Evolutionary conservation across 2,329 filamentous ascomycete species (phyloP).

Genomic region (Daldinia sp.): DNA sequence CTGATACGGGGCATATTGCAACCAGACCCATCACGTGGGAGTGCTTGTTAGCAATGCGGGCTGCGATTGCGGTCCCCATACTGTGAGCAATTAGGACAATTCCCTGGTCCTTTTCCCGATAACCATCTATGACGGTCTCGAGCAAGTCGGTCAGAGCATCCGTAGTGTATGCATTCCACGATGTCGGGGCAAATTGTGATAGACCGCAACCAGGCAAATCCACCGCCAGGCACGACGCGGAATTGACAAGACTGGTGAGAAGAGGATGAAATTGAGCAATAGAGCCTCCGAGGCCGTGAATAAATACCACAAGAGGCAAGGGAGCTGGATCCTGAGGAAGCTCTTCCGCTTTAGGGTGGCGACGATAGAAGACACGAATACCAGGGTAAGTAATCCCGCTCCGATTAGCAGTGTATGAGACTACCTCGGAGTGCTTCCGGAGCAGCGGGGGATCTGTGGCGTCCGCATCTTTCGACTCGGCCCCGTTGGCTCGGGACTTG

Average conservation of each 20-base stretch:
- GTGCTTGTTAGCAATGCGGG: constrained; percentile 71
- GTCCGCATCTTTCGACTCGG: constrained; percentile 57
- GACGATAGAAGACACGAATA: constrained; percentile 85
- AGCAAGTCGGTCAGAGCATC: constrained; percentile 82
- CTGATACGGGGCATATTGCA: constrained; percentile 82
- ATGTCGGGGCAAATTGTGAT: constrained; percentile 77
- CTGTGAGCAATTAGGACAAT: constrained; percentile 89
- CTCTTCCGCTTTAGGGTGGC: constrained; percentile 84
- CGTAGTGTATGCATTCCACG: constrained; percentile 83
- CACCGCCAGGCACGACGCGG: constrained; percentile 86
- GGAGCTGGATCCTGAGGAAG: constrained; percentile 79
- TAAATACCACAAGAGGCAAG: constrained; percentile 86
- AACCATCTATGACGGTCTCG: constrained; percentile 77
- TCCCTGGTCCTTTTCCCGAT: constrained; percentile 77
- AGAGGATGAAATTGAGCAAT: constrained; percentile 88
- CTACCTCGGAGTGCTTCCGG: constrained; percentile 78
- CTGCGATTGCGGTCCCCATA: constrained; percentile 85
- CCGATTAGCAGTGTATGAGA: constrained; percentile 76
- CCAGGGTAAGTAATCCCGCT: constrained; percentile 76
- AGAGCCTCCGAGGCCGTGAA: constrained; percentile 94
- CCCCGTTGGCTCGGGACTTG: constrained; percentile 41
- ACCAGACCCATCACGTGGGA: constrained; percentile 79
- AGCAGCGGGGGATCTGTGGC: constrained; percentile 82
- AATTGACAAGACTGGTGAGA: constrained; percentile 82
- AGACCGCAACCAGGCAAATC: constrained; percentile 92